These are phyloP conservation scores for Nymphaea colorata DNA, from an alignment of 164 flowering plant genomes.

Conservation along the genomic window DNA sequence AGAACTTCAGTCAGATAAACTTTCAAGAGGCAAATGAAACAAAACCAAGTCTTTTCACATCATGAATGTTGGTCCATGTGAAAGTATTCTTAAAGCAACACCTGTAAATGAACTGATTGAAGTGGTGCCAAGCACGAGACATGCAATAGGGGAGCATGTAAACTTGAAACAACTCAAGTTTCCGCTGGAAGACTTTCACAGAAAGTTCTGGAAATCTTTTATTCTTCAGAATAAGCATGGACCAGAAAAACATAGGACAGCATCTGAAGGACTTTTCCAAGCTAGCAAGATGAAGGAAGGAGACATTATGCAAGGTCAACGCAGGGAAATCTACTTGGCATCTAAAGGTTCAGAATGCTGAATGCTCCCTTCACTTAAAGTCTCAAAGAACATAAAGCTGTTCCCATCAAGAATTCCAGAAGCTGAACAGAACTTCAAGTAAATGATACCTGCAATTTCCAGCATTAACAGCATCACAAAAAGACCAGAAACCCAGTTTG, in stretches of 20 bases:
- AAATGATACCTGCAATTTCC: slow-evolving; percentile 86
- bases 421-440: not conserved
- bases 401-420: not conserved
- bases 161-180: too few species aligned
- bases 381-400: not conserved
- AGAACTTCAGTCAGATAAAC: not conserved
- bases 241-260: too few species aligned
- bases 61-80: not conserved
- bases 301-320: too few species aligned
- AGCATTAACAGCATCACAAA: slow-evolving; percentile 94
- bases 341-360: too few species aligned
- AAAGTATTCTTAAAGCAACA: not conserved
- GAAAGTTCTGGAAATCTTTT: too few species aligned
- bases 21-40: not conserved
- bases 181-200: too few species aligned
- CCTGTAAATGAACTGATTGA: not conserved
- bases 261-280: too few species aligned
- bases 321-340: too few species aligned
- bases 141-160: too few species aligned
- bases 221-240: too few species aligned
- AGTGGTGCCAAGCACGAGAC: not conserved
- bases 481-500: slow-evolving; percentile 80
- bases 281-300: too few species aligned
- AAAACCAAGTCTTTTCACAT: not conserved
- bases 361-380: too few species aligned